Base-by-base conservation (phyloP, 805 yeast genomes). In the fission yeast (Schizosaccharomyces pombe) region DNA sequence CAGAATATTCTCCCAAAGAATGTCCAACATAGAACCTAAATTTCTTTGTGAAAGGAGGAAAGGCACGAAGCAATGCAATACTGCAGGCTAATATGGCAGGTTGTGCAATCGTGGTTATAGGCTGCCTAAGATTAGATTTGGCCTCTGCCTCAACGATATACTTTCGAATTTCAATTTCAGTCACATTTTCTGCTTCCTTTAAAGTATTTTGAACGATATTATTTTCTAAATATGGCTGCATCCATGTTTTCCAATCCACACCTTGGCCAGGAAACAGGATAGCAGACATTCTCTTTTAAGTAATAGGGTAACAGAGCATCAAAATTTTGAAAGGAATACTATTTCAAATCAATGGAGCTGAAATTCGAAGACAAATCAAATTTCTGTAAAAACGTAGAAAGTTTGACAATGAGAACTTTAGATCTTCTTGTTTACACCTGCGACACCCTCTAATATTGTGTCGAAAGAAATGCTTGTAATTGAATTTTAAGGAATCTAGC, bases 1-100 rank as follows among this genome's bases (percentile, higher is more conserved):
- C 97, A 61, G 96, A 89, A 69, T 91, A 91, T 71, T 91, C 99
- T 73, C 99, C 99, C 62, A 91, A 78, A 8, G 98, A 91, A 75
- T 91, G 99, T 68, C 99, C 99, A 60, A 98, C 98, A 70, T 91
- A 91, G 12, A 43, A 29, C 2, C 3, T 5, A 43, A n/a, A 14
- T 12, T 19, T 43, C 26, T 12, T 12, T 6, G 4, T 37, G n/a
- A 19, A 24, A 16, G n/a, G 19, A 22, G 26, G 30, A 5, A 43
- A 43, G 19, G 28, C 49, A 19, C 49, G 49, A 22, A 43, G 26
- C 19, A 43, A 29, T 43, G 28, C 49, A 22, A 43, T n/a, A 3
- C 30, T 9, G 49, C 49, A 43, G 14, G 49, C 49, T 3, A 43
- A 29, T 16, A 43, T 26, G 26, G 30, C 30, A 22, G 49, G 49